These are phyloP conservation scores for Scheffersomyces titani DNA, from an alignment of 1,139 yeast genomes.

Conservation along the genomic window DNA sequence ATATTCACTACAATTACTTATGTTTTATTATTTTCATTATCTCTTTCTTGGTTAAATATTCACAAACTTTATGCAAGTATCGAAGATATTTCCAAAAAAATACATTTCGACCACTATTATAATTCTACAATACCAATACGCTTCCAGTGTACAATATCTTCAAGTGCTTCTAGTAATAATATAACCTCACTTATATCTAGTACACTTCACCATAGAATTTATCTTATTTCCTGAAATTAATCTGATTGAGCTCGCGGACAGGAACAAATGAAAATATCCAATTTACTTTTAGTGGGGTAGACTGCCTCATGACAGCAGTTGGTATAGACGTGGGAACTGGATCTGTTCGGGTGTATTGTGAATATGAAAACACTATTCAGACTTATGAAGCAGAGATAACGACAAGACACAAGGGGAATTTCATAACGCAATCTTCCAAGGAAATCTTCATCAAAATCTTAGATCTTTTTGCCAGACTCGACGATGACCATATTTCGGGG, in stretches of 20 bases:
- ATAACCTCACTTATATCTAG: too few relatives aligned
- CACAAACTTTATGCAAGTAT: too few relatives aligned
- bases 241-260: background rate
- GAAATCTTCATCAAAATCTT: slow-evolving; percentile 28
- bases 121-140: too few relatives aligned
- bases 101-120: too few relatives aligned
- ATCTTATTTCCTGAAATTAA: too few relatives aligned
- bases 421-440: slow-evolving; percentile 43
- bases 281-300: background rate
- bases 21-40: too few relatives aligned
- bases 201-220: too few relatives aligned
- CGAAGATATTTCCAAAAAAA: too few relatives aligned
- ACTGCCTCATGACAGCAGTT: slow-evolving; percentile 11
- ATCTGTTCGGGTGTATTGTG: slow-evolving; percentile 42
- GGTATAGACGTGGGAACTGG: slow-evolving; percentile 62
- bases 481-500: background rate
- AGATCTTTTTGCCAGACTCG: slow-evolving; percentile 1
- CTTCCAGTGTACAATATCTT: too few relatives aligned
- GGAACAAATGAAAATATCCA: background rate
- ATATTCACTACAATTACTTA: too few relatives aligned
- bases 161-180: too few relatives aligned
- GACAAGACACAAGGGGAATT: slow-evolving; percentile 13
- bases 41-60: too few relatives aligned
- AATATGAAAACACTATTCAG: slow-evolving; percentile 15
- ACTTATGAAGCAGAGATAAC: slow-evolving; percentile 16